phyloP scores from a whole-genome alignment of 768 basidiomycete species.

The Bullera alba region DNA sequence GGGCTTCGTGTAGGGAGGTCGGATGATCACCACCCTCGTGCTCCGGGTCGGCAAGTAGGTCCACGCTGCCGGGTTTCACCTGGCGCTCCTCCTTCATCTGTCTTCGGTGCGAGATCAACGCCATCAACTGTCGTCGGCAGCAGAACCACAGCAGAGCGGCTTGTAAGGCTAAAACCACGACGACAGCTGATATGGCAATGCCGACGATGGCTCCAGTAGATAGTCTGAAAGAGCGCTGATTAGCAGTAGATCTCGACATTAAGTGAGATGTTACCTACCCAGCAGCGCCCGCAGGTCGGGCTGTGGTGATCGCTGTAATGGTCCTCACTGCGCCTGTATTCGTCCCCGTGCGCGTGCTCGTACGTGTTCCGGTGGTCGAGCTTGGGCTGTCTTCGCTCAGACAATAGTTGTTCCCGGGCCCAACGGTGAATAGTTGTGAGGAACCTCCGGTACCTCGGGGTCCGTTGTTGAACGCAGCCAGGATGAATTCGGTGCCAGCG shows the following conservation, averaged over 20 bases:
- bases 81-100: slow-evolving; percentile 21
- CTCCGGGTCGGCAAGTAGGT: slow-evolving; percentile 15
- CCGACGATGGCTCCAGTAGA: slow-evolving; percentile 31
- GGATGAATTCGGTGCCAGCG: slow-evolving; percentile 52
- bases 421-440: slow-evolving; percentile 54
- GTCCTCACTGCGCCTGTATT: slow-evolving; percentile 22
- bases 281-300: slow-evolving; percentile 11
- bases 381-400: slow-evolving; percentile 51
- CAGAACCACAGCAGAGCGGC: slow-evolving; percentile 33
- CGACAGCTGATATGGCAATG: slow-evolving; percentile 25
- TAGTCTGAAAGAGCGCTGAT: slow-evolving; percentile 13
- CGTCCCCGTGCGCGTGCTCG: slow-evolving; percentile 10
- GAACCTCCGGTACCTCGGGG: slow-evolving; percentile 53
- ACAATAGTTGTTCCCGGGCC: slow-evolving; percentile 53
- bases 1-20: neutral
- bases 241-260: neutral
- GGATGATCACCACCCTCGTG: slow-evolving; percentile 1
- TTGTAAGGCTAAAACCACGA: slow-evolving; percentile 26
- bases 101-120: slow-evolving; percentile 23
- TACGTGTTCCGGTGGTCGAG: slow-evolving; percentile 24
- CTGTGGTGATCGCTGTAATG: slow-evolving; percentile 30
- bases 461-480: slow-evolving; percentile 29
- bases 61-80: slow-evolving; percentile 32
- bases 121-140: slow-evolving; percentile 28
- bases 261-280: slow-evolving; percentile 14